A percentile compares a stretch with the other conserved stretches of the same genome.
phyloP scores from a whole-genome alignment of 1,139 yeast genomes.

The Suhomyces panamericanus region DNA sequence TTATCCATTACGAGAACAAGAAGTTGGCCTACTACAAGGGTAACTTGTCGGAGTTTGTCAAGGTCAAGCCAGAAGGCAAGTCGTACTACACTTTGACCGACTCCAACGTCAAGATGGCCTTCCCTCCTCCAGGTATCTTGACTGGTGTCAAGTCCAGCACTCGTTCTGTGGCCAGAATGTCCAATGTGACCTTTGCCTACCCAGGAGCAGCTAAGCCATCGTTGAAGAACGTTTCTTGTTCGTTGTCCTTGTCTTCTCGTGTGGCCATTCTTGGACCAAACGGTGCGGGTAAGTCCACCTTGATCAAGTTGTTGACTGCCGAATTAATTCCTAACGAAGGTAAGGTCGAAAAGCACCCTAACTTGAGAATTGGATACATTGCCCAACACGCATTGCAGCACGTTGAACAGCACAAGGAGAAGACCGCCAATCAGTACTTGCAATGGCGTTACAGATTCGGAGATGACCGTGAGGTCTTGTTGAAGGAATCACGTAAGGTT shows the following conservation, averaged over 20 bases:
- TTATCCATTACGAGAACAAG: conserved; percentile 94
- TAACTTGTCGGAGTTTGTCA: conserved; percentile 88
- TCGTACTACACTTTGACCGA: conserved; percentile 95
- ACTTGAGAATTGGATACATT: conserved; percentile 95
- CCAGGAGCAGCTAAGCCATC: conserved; percentile 91
- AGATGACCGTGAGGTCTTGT: conserved; percentile 93
- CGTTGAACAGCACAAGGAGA: conserved; percentile 95
- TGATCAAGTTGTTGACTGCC: conserved; percentile 89
- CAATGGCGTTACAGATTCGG: conserved; percentile 99
- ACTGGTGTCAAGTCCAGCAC: conserved; percentile 96
- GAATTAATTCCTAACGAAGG: conserved; percentile 86
- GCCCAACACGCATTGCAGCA: conserved; percentile 98
- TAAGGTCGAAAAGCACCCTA: conserved; percentile 95
- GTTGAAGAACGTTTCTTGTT: conserved; percentile 74
- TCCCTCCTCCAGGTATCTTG: conserved; percentile 97
- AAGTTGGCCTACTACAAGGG: conserved; percentile 95
- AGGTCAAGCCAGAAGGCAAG: conserved; percentile 92
- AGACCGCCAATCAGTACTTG: conserved; percentile 94
- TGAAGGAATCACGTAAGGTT: conserved; percentile 90
- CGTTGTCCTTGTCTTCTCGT: conserved; percentile 87
- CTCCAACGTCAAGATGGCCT: conserved; percentile 91
- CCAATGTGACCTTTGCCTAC: conserved; percentile 81
- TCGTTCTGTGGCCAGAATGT: conserved; percentile 90
- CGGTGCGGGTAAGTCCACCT: conserved; percentile 98
- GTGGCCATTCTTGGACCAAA: conserved; percentile 97